Base-by-base conservation (phyloP, 352 stramenopile species). In the Phytophthora pinifolia region DNA sequence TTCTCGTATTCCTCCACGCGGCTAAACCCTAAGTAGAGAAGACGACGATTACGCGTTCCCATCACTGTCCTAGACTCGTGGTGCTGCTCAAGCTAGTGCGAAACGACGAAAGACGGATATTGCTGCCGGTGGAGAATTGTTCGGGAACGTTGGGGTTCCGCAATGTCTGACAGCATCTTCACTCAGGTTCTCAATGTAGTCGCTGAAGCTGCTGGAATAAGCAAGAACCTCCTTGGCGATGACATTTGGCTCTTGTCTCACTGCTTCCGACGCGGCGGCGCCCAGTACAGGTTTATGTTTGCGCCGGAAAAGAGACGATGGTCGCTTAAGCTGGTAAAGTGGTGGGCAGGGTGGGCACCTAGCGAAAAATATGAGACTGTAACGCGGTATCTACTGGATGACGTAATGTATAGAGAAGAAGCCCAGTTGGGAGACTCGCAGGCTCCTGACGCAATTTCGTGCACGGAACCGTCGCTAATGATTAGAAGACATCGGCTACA, bases 261-360 rank as follows among this genome's bases (percentile, higher is more conserved):
- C 15, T 61, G 44, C 20, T 43, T 60, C 43, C 32, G 27, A n/a
- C 17, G 50, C 29, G 49, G 62, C 12, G 46, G 43, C 2, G 56
- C 57, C 2, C 56, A 67, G 22, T 63, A 67, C 22, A 18, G 39
- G 2, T 71, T 67, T 14, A 71, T 71, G 47, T 67, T 66, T 51
- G 62, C 47, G 12, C 48, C 46, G 3, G 34, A 51, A 10, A 25
- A 53, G 5, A 3, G 41, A 1, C 4, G 52, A 1, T 67, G 52
- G 48, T 51, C 50, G n/a, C 30, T 71, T 9, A 71, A 67, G 14
- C 46, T 60, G 0, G 46, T 65, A 0, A 65, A 70, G 46, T 66
- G 47, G 50, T 60, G 58, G 45, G 50, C 22, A 3, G 49, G 30
- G 8, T 66, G 48, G 45, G 45, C 50, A 27, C 58, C 38, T 20